Conservation (phyloP, 805 yeast species). For the Brettanomyces bruxellensis region DNA sequence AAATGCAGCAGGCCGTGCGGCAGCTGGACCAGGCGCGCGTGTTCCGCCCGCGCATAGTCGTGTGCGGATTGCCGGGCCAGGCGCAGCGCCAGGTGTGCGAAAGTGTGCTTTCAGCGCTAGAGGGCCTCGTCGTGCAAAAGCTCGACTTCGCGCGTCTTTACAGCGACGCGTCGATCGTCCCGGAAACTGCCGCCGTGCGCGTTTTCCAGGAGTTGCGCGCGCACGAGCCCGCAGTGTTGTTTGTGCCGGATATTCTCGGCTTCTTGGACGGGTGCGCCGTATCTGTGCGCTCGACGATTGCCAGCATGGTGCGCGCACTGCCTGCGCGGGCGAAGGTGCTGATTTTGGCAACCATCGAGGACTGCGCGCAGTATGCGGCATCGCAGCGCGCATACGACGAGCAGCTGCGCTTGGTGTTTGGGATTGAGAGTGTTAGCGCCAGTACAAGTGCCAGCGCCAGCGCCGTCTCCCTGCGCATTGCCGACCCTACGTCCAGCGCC, state of each 20-base stretch:
- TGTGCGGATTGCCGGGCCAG: slow-evolving; percentile 66
- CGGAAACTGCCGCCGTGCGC: slow-evolving; percentile 79
- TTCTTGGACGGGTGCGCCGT: slow-evolving; percentile 65
- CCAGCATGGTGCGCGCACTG: slow-evolving; percentile 59
- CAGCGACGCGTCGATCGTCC: slow-evolving; percentile 70
- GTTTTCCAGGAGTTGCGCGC: slow-evolving; percentile 79
- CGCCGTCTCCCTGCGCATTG: slow-evolving; percentile 12
- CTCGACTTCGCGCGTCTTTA: slow-evolving; percentile 71
- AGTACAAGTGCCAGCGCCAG: too few species aligned
- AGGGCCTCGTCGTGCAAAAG: slow-evolving; percentile 83
- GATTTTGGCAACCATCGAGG: slow-evolving; percentile 30
- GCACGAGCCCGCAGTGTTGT: slow-evolving; percentile 80
- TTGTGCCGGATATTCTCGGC: slow-evolving; percentile 72
- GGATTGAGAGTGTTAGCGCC: slow-evolving; percentile 37
- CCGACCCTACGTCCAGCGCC: slow-evolving; percentile 35
- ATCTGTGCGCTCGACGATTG: slow-evolving; percentile 62
- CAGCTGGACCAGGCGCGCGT: slow-evolving; percentile 40
- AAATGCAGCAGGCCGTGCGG: slow-evolving; percentile 51
- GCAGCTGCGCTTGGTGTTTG: slow-evolving; percentile 50
- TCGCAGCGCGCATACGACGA: slow-evolving; percentile 25
- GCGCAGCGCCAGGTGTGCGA: slow-evolving; percentile 84
- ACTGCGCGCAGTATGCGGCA: slow-evolving; percentile 10
- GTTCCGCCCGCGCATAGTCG: slow-evolving; percentile 71
- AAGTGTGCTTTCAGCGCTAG: slow-evolving; percentile 73
- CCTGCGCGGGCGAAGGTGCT: slow-evolving; percentile 66